These are phyloP conservation scores for Astraeus odoratus DNA, from an alignment of 768 basidiomycete genomes.

Conservation along the genomic window DNA sequence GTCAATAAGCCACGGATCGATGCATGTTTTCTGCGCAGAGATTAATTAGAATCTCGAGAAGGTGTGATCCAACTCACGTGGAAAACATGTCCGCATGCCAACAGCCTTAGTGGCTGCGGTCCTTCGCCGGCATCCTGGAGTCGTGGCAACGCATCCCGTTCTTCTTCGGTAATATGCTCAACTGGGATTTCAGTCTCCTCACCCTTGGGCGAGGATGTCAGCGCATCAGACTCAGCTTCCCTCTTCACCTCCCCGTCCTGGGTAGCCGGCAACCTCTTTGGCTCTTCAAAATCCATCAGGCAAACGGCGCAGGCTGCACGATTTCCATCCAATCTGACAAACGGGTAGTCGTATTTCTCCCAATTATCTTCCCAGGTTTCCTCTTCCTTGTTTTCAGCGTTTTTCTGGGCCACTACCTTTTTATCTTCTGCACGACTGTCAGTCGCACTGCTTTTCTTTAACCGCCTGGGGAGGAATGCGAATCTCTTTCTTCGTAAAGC, in stretches of 20 bases:
- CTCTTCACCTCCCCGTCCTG: conserved; percentile 25
- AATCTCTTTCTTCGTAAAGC: conserved; percentile 38
- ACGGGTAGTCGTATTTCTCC: conserved; percentile 72
- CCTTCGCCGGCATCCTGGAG: conserved; percentile 71
- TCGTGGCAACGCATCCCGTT: conserved; percentile 36
- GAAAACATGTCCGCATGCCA: conserved; percentile 83
- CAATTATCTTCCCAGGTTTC: conserved; percentile 72
- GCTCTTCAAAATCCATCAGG: conserved; percentile 79
- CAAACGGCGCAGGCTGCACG: conserved; percentile 83
- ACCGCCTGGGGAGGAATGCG: conserved; percentile 39
- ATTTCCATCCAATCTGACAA: conserved; percentile 75
- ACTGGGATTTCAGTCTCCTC: conserved; percentile 25
- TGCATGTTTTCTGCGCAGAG: conserved; percentile 62
- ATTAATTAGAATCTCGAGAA: neutral
- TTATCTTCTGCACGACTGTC: conserved; percentile 14
- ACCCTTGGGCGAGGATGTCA: conserved; percentile 7
- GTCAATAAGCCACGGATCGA: conserved; percentile 84
- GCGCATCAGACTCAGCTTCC: conserved; percentile 7
- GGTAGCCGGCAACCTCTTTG: conserved; percentile 31
- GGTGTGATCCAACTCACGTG: conserved; percentile 50
- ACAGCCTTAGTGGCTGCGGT: conserved; percentile 65
- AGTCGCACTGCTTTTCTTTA: conserved; percentile 17
- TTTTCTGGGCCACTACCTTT: conserved; percentile 4
- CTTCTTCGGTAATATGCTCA: conserved; percentile 35
- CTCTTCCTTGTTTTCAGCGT: conserved; percentile 23